Base-by-base conservation (phyloP, 257 asterid species). In the Asclepias syriaca region DNA sequence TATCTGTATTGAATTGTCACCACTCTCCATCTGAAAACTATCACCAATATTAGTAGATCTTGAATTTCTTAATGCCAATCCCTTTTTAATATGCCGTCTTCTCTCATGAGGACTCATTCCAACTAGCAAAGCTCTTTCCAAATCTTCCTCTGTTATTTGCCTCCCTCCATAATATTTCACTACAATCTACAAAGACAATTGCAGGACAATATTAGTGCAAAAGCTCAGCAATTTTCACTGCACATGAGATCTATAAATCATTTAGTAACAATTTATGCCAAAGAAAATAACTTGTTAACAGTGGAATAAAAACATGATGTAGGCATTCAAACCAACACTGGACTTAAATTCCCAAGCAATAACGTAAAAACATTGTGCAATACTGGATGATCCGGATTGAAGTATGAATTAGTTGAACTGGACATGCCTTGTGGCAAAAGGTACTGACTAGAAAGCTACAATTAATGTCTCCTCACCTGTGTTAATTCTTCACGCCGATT, bases 81-180 rank as follows among this genome's bases (percentile, higher is more conserved):
- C 88, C 81, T 85, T 85, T 81, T 91, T 94, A 86, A 81, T 89
- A 59, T 86, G 79, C 68, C 85, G 86, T 78, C 88, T 85, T 83
- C 90, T 88, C 85, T 87, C 96, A 29, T 87, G 88, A 67, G 99
- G 90, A 77, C 88, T 91, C 96, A 94, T 91, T 69, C 99, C 99
- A 58, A 91, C 83, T 49, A 88, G 63, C 84, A 87, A 76, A 77
- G 99, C 98, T 74, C 77, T 87, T 82, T 94, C 93, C 68, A 91
- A 89, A 84, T 94, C 99, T 79, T 83, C 84, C 9, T 88, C 84
- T 34, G 95, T 76, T 87, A 89, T 77, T 75, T 94, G 96, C 82
- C 92, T 83, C 74, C 99, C 93, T 75, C 99, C 99, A 73, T 88
- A 94, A 84, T 91, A 94, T 64, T 83, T 79, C 82, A 60, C 84